Evolutionary conservation across 1,139 yeast genomes (phyloP).

Genomic region (Casaregolazyma lundiana): DNA sequence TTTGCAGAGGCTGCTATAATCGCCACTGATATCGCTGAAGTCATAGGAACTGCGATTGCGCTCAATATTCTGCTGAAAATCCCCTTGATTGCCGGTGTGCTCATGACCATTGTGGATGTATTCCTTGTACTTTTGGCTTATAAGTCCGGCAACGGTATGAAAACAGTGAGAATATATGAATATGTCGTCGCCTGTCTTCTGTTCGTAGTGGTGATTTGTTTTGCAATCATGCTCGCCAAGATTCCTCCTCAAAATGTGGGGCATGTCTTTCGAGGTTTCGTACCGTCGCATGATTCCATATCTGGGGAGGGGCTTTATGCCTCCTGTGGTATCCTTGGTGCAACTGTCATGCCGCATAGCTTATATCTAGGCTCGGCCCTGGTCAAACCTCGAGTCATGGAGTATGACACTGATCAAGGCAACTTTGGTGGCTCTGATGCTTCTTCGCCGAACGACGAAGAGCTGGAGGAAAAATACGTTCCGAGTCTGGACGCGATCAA

Average conservation of each 20-base stretch:
- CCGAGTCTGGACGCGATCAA: constrained; percentile 64
- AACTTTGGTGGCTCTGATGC: constrained; percentile 38
- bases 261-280: constrained; percentile 62
- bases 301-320: constrained; percentile 61
- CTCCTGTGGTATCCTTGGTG: constrained; percentile 75
- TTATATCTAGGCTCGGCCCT: constrained; percentile 70
- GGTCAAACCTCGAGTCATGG: constrained; percentile 67
- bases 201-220: constrained; percentile 65
- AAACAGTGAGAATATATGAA: constrained; percentile 62
- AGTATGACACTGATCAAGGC: constrained; percentile 43
- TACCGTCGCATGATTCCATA: constrained; percentile 62
- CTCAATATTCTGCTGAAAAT: constrained; percentile 61
- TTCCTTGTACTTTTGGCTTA: constrained; percentile 70
- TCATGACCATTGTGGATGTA: constrained; percentile 66
- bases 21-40: constrained; percentile 84
- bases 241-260: constrained; percentile 47
- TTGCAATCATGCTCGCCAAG: constrained; percentile 60
- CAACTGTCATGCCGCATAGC: constrained; percentile 82
- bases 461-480: constrained; percentile 42
- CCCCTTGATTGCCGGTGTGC: constrained; percentile 78
- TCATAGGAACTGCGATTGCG: constrained; percentile 84
- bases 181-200: constrained; percentile 61
- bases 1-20: constrained; percentile 77
- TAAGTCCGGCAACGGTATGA: constrained; percentile 62
- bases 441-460: constrained; percentile 23